Evolutionary conservation across 768 basidiomycete species (phyloP).

Genomic region (Auricularia sp.): DNA sequence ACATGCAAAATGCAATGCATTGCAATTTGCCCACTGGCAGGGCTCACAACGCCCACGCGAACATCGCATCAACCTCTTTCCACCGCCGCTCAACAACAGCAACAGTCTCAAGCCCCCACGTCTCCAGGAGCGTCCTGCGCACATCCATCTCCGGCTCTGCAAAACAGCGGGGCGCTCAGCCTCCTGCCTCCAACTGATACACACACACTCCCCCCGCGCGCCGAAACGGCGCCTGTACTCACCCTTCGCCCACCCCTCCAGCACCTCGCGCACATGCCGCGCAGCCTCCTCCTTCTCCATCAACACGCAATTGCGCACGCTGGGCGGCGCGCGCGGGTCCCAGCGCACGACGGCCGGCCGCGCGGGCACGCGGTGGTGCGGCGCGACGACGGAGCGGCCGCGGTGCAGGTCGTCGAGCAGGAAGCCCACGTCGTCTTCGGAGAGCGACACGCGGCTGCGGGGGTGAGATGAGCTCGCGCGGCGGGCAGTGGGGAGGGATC

Average conservation of each 20-base stretch:
- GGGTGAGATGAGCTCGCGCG: too few species aligned
- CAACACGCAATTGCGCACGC: constrained; percentile 75
- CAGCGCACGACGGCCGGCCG: constrained; percentile 73
- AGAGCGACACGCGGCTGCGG: constrained; percentile 46
- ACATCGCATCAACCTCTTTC: constrained; percentile 46
- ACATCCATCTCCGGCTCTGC: too few species aligned
- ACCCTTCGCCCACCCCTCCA: constrained; percentile 12
- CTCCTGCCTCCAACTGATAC: constrained; percentile 18
- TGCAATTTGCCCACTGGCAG: too few species aligned
- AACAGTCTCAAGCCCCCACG: constrained; percentile 31
- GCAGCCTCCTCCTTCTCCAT: constrained; percentile 70
- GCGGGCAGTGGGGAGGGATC: too few species aligned
- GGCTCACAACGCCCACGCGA: constrained; percentile 37
- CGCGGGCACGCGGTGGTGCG: constrained; percentile 52
- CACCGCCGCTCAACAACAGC: constrained; percentile 46
- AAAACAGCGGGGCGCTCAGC: too few species aligned
- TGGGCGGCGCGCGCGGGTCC: constrained; percentile 55
- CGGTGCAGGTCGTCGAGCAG: constrained; percentile 83
- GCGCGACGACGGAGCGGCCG: constrained; percentile 62
- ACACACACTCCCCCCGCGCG: constrained; percentile 44
- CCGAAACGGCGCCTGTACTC: constrained; percentile 17
- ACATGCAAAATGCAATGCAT: too few species aligned
- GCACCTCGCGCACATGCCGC: constrained; percentile 41
- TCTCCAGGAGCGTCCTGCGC: too few species aligned
- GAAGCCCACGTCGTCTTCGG: constrained; percentile 72